Evolutionary conservation across 345 rosid species (phyloP), one percentile per base, ranked within the genome.

Genomic region (Carallia pectinifolia): DNA sequence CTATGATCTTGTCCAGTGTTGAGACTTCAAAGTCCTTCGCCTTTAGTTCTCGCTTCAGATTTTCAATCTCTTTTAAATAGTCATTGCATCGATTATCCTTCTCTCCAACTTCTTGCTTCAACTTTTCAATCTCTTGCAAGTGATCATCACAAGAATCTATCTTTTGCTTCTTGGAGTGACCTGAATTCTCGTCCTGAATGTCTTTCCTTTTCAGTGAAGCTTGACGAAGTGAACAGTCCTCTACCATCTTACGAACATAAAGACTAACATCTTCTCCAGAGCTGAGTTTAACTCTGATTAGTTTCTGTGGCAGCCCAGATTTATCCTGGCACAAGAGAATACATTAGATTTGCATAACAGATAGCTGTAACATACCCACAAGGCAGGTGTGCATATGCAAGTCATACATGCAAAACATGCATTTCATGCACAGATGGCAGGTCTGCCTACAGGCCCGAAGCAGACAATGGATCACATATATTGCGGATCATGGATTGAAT

Each of bases 271-370:
- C 64, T 37, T 23, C 53, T 36, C 89, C 93, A 0, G 74, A 67
- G 33, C 72, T 77, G 54, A 76, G 69, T 71, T 76, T 65, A 63
- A 86, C 73, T 60, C 31, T 62, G 23, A 84, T 76, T 65, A 79
- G 70, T 69, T 94, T 94, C 75, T 91, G 93, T 2, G 80, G 82
- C 53, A 79, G 81, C 5, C 97, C 98, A 39, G 3, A 50, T 12
- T 76, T 72, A 74, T 94, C 98, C 98, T 94, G 78, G 55, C 76
- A 76, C 8, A 78, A 63, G 1, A 66, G 33, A 72, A 39, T 68
- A 61, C n/a, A 71, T 9, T 9, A 56, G 16, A n/a, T 61, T 65
- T 13, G 63, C 9, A 17, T 39, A 33, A 53, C 37, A 74, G 6
- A 56, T 56, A 27, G 15, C 16, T 56, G 16, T 19, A 56, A 44